phyloP scores from a whole-genome alignment of 108 stramenopile species.

The Skeletonema grethae region DNA sequence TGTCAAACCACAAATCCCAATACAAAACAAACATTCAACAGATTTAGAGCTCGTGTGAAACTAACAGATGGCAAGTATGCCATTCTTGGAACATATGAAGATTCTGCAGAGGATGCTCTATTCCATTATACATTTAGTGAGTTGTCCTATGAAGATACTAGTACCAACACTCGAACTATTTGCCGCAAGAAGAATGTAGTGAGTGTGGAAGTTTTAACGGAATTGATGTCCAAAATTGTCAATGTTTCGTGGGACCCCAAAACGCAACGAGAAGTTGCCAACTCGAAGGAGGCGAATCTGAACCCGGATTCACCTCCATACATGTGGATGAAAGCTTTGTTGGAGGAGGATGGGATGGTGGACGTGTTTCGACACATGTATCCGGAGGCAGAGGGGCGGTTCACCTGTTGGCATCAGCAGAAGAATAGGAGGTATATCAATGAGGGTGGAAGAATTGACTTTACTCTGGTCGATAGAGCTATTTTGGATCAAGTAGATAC shows the following conservation, averaged over 20 bases:
- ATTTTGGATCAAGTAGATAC: conserved; percentile 51
- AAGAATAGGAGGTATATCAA: conserved; percentile 84
- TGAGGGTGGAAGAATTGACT: conserved; percentile 89
- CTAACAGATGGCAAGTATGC: conserved; percentile 45
- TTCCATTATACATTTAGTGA: conserved; percentile 57
- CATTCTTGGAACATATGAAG: conserved; percentile 69
- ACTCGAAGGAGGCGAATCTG: conserved; percentile 49
- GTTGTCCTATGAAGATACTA: conserved; percentile 43
- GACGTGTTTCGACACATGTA: conserved; percentile 85
- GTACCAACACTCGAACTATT: conserved; percentile 19
- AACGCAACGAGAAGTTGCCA: conserved; percentile 55
- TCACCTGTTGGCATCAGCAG: conserved; percentile 91
- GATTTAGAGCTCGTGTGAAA: conserved; percentile 65
- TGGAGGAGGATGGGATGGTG: conserved; percentile 83
- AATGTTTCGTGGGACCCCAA: conserved; percentile 66
- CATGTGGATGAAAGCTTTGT: conserved; percentile 64
- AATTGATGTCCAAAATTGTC: conserved; percentile 76
- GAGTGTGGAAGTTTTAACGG: conserved; percentile 54
- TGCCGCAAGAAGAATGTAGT: conserved; percentile 60
- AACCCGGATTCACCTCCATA: conserved; percentile 59
- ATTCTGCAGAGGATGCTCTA: conserved; percentile 53
- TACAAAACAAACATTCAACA: conserved; percentile 72
- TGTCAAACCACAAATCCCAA: conserved; percentile 71
- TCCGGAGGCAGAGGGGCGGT: conserved; percentile 78
- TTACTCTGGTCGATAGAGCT: conserved; percentile 72